These are phyloP conservation scores for Hypericum perforatum DNA, from an alignment of 345 rosid species.

Conservation along the genomic window DNA sequence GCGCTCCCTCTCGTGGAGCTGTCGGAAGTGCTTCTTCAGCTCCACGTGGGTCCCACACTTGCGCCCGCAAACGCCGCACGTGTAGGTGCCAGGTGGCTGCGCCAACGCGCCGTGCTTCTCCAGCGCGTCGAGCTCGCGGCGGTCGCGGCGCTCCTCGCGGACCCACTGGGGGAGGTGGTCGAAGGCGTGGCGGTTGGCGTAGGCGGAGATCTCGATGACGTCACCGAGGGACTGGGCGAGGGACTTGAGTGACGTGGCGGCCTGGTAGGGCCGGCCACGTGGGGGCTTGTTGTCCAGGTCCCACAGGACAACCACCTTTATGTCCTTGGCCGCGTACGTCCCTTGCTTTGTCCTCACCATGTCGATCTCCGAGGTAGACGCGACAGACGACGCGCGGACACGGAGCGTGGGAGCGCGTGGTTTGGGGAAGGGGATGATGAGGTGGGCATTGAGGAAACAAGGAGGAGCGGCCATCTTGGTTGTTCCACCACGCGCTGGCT, in stretches of 20 bases:
- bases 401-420: constrained; percentile 12
- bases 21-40: constrained; percentile 77
- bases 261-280: constrained; percentile 66
- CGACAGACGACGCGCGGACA: constrained; percentile 21
- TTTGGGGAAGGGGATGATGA: not conserved
- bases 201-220: constrained; percentile 67
- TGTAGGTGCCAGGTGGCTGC: constrained; percentile 31
- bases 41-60: constrained; percentile 74
- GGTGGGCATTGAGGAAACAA: constrained; percentile 10
- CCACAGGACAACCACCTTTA: constrained; percentile 78
- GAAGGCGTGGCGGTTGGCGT: constrained; percentile 89
- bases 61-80: constrained; percentile 75
- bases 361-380: constrained; percentile 53
- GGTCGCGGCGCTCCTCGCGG: constrained; percentile 47
- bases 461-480: constrained; percentile 13
- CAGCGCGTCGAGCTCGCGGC: constrained; percentile 47
- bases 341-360: constrained; percentile 77
- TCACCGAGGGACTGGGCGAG: constrained; percentile 61
- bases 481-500: too few species aligned
- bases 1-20: constrained; percentile 82
- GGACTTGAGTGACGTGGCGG: constrained; percentile 49
- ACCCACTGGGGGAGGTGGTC: constrained; percentile 78
- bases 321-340: constrained; percentile 45
- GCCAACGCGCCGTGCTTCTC: constrained; percentile 45
- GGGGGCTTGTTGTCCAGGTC: constrained; percentile 98